A percentile compares a stretch with the other conserved stretches of the same genome.
These are phyloP conservation scores for Euryodendron excelsum DNA, from an alignment of 148 eudicot species.

Conservation along the genomic window DNA sequence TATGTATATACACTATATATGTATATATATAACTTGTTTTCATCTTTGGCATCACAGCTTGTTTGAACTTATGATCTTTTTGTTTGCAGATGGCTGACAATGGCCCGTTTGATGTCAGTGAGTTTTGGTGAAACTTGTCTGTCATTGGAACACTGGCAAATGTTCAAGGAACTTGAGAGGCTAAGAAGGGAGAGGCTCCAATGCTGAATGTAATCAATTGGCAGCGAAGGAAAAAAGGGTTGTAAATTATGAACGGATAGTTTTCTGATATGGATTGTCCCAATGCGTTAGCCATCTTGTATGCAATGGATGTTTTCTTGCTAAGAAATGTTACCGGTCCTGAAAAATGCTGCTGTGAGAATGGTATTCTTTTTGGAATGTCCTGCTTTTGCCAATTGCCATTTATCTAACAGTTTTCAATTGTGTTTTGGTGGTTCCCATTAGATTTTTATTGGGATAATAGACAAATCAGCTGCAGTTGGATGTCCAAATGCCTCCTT, in stretches of 20 bases:
- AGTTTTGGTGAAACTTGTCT: constrained; percentile 73
- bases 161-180: constrained; percentile 81
- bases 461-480: too few species aligned
- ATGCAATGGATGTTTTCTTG: background rate
- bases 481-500: too few species aligned
- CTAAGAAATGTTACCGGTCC: too few species aligned
- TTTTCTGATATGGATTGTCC: background rate
- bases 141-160: constrained; percentile 82
- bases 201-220: background rate
- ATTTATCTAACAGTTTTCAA: too few species aligned
- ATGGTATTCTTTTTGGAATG: too few species aligned
- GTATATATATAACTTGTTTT: too few species aligned
- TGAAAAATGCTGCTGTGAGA: too few species aligned
- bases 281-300: background rate
- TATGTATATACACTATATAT: too few species aligned
- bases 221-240: background rate
- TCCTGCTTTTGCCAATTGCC: too few species aligned
- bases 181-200: constrained; percentile 62
- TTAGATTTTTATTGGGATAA: too few species aligned
- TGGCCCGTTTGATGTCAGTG: constrained; percentile 67
- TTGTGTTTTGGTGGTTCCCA: too few species aligned
- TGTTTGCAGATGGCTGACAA: constrained; percentile 63
- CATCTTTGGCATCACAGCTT: background rate
- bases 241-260: background rate
- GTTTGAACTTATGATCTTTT: background rate